Evolutionary conservation across 1,284 basidiomycete species (phyloP).

Genomic region (Apiotrichum porosum): DNA sequence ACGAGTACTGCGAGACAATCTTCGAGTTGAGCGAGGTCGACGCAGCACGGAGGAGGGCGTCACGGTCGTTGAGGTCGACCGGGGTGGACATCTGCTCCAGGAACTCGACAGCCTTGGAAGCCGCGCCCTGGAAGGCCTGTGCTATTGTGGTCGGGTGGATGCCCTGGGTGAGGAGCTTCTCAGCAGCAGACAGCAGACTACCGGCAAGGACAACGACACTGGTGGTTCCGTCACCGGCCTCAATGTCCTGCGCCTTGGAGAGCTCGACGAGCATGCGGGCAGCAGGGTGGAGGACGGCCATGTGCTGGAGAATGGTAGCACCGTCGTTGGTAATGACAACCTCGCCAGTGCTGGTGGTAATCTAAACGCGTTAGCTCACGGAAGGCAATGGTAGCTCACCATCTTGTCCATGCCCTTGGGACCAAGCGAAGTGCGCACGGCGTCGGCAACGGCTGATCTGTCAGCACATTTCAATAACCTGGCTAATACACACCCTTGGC

Average conservation of each 20-base stretch:
- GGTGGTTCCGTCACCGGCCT: conserved; percentile 99
- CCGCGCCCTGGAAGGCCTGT: conserved; percentile 90
- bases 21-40: conserved; percentile 96
- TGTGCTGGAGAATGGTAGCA: conserved; percentile 94
- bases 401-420: conserved; percentile 99
- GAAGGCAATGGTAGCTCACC: conserved; percentile 54
- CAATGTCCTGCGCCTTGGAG: conserved; percentile 95
- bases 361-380: conserved; percentile 55
- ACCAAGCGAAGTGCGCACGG: conserved; percentile 91
- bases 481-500: conserved; percentile 70
- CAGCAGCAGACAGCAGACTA: conserved; percentile 84
- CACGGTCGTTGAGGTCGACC: conserved; percentile 84
- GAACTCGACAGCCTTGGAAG: conserved; percentile 88
- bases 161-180: conserved; percentile 90
- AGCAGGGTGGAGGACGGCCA: conserved; percentile 95
- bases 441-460: conserved; percentile 84
- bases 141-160: conserved; percentile 98
- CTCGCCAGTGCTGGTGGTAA: conserved; percentile 94
- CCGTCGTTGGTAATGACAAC: conserved; percentile 99
- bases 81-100: conserved; percentile 89
- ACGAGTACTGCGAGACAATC: conserved; percentile 99
- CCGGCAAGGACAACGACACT: conserved; percentile 96
- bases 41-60: conserved; percentile 82
- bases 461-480: conserved; percentile 1
- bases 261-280: conserved; percentile 99